Evolutionary conservation across 1,284 basidiomycete species (phyloP), one percentile per base, ranked within the genome.

Genomic region (Cutaneotrichosporon sp.): DNA sequence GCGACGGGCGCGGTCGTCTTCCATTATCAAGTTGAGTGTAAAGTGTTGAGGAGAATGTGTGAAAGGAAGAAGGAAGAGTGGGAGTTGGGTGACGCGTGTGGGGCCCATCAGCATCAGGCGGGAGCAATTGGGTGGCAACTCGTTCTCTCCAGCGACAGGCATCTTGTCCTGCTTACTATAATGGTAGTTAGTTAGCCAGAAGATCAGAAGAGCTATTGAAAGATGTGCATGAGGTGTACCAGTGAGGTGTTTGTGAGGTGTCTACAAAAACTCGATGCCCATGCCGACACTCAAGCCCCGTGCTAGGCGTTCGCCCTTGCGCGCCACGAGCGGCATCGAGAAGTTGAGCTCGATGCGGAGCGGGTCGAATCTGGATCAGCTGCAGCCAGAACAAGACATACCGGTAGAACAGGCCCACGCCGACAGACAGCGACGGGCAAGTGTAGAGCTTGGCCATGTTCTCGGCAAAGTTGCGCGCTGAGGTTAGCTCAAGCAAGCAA

Each of bases 211-310:
- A 26, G 26, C 26, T 26, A 26, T 26, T 26, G 26, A 26, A 26
- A 26, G 26, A 26, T 2, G 26, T 26, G 26, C 26, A 26, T 26
- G 26, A 26, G 26, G 26, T 26, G 26, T 26, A 26, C 26, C 26
- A 26, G 26, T 47, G 49, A 42, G 59, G 31, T 46, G 60, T 64
- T 52, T 58, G 59, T 66, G 59, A 55, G 50, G 21, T 42, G 21
- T 52, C 64, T 60, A 84, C 62, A 85, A 63, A 75, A 85, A 96
- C 72, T 95, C 91, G 62, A 99, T 78, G 0, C 96, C 97, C 66
- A 99, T 87, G 4, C 97, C 96, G 30, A 97, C 86, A 76, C 97
- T 93, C 55, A 98, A 82, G 0, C 96, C 97, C 69, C 88, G 88
- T 62, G 89, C 84, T 56, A 84, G 76, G 1, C 88, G 87, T 79